phyloP scores from a whole-genome alignment of 208 protist species.

The Angomonas desouzai region DNA sequence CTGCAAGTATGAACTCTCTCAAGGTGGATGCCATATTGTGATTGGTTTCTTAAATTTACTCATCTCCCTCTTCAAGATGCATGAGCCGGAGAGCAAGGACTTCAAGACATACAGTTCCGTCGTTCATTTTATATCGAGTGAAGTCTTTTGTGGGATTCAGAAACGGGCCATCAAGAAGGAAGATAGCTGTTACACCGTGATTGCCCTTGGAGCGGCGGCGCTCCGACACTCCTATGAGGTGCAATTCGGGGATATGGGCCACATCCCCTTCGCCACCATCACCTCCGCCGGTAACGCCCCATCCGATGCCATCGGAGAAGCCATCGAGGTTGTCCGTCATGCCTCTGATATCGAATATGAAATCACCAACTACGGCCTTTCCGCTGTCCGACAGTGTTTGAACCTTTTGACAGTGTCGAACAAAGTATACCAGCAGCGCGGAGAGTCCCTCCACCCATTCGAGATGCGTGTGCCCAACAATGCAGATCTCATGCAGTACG shows the following conservation, averaged over 20 bases:
- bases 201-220: conserved; percentile 62
- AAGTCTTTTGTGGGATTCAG: conserved; percentile 64
- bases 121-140: conserved; percentile 70
- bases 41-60: conserved; percentile 78
- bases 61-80: conserved; percentile 60
- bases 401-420: conserved; percentile 60
- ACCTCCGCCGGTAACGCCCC: conserved; percentile 74
- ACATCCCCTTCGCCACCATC: conserved; percentile 55
- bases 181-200: conserved; percentile 63
- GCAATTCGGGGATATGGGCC: conserved; percentile 29
- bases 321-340: conserved; percentile 41
- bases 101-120: conserved; percentile 54
- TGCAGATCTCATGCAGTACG: conserved; percentile 30
- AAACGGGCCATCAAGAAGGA: conserved; percentile 47
- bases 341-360: conserved; percentile 42
- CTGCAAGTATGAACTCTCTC: conserved; percentile 68
- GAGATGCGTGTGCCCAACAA: conserved; percentile 64
- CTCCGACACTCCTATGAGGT: conserved; percentile 59
- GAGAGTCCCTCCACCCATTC: conserved; percentile 62
- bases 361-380: conserved; percentile 52
- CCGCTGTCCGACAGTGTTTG: conserved; percentile 72
- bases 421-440: conserved; percentile 40
- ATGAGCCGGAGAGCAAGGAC: conserved; percentile 32
- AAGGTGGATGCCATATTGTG: conserved; percentile 70
- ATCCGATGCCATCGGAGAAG: conserved; percentile 71